These are phyloP conservation scores for Samsoniella hepiali DNA, from an alignment of 2,329 filamentous ascomycete genomes.

Conservation along the genomic window DNA sequence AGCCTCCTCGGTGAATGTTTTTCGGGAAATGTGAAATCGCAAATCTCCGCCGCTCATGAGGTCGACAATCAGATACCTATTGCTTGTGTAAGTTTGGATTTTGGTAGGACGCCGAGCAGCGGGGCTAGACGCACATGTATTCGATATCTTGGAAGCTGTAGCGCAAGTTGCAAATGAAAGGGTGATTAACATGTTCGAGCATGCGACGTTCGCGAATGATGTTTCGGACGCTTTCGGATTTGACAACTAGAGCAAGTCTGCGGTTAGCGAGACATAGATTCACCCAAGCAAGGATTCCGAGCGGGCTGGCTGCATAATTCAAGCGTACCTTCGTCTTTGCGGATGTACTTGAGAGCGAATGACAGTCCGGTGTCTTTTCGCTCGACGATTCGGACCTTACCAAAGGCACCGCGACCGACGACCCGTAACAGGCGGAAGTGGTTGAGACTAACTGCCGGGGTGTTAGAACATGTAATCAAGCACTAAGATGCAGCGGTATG, in stretches of 20 bases:
- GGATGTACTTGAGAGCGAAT: conserved; percentile 96
- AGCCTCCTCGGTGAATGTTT: conserved; percentile 96
- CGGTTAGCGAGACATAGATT: conserved; percentile 24
- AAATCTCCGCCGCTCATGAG: conserved; percentile 97
- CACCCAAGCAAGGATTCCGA: background rate
- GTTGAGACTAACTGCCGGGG: conserved; percentile 77
- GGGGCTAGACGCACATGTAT: conserved; percentile 70
- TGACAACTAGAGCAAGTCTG: conserved; percentile 65
- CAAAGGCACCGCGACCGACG: conserved; percentile 96
- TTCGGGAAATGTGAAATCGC: conserved; percentile 95
- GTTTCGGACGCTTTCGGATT: conserved; percentile 95
- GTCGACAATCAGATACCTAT: conserved; percentile 93
- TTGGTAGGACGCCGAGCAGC: background rate
- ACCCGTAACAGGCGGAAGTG: conserved; percentile 94
- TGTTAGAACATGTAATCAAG: conserved; percentile 16
- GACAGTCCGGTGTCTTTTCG: conserved; percentile 91
- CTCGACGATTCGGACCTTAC: conserved; percentile 98
- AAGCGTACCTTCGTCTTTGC: conserved; percentile 90
- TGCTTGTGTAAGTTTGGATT: conserved; percentile 3
- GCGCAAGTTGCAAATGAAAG: conserved; percentile 95
- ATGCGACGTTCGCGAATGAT: conserved; percentile 97
- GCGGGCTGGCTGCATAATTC: background rate
- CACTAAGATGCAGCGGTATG: background rate
- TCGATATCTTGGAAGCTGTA: conserved; percentile 99
- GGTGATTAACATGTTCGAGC: conserved; percentile 96